A percentile compares a stretch with the other conserved stretches of the same genome.
phyloP scores from a whole-genome alignment of 768 basidiomycete species.

The Mycena crocata region DNA sequence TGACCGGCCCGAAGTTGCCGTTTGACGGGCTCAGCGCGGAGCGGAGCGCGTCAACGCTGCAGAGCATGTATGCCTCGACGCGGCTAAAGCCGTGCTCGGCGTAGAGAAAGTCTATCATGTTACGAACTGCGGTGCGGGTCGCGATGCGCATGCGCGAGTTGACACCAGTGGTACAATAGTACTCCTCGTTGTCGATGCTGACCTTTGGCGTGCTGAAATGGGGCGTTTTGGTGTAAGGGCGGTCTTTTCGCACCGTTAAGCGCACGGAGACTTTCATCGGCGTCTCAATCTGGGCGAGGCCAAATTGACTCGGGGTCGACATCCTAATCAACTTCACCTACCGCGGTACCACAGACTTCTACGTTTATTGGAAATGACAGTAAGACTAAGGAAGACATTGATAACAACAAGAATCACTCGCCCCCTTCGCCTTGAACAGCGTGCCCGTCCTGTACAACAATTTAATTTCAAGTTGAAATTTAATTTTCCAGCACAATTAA shows the following conservation, averaged over 20 bases:
- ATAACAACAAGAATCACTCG: constrained; percentile 46
- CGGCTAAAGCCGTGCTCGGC: constrained; percentile 54
- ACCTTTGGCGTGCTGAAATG: constrained; percentile 58
- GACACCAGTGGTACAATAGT: constrained; percentile 70
- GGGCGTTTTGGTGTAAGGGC: constrained; percentile 67
- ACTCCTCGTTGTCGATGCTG: constrained; percentile 49
- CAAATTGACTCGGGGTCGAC: not conserved
- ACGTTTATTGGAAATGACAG: no score
- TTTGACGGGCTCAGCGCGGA: no score
- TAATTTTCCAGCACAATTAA: not conserved
- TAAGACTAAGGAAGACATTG: no score
- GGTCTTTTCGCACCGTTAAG: constrained; percentile 67
- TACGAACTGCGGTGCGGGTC: constrained; percentile 64
- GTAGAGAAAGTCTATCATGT: constrained; percentile 67
- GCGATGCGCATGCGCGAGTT: constrained; percentile 67
- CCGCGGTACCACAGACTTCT: constrained; percentile 71
- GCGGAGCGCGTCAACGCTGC: no score
- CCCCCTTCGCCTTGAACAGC: constrained; percentile 77
- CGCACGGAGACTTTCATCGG: constrained; percentile 67
- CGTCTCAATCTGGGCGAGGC: constrained; percentile 67
- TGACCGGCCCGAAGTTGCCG: no score
- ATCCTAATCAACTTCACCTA: not conserved
- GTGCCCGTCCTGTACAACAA: constrained; percentile 73
- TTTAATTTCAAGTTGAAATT: not conserved
- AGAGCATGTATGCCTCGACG: constrained; percentile 69